Conservation (phyloP, 345 rosid species). For the Salix caprea region DNA sequence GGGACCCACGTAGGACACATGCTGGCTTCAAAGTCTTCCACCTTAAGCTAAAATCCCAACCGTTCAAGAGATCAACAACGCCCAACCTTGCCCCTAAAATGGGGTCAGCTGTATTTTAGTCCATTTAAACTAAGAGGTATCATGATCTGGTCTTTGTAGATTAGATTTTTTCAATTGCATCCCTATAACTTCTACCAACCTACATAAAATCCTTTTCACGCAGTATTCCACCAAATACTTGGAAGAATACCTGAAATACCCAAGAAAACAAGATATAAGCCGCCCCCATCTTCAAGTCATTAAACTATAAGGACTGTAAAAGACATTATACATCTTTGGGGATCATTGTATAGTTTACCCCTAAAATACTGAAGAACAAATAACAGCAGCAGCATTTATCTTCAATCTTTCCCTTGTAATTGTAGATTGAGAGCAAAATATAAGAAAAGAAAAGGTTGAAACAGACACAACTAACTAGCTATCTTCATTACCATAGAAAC, state of each 20-base stretch:
- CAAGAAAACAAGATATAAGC: background rate
- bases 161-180: too few species aligned
- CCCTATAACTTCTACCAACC: too few species aligned
- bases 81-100: background rate
- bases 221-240: background rate
- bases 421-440: background rate
- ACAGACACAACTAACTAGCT: too few species aligned
- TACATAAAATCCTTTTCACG: too few species aligned
- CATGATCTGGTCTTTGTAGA: background rate
- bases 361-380: background rate
- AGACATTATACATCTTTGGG: background rate
- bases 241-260: background rate
- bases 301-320: background rate
- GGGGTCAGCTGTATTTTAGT: background rate
- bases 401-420: background rate
- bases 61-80: background rate
- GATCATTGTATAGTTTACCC: background rate
- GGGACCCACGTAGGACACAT: constrained; percentile 6
- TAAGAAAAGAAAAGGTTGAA: background rate
- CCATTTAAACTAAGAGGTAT: background rate
- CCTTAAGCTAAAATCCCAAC: constrained; percentile 4
- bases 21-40: constrained; percentile 16
- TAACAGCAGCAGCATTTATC: background rate
- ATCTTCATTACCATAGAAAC: background rate
- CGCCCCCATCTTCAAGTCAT: background rate